Percentiles rank a stretch among this genome's conserved stretches.
These are phyloP conservation scores for Biscogniauxia mediterranea DNA, from an alignment of 2,329 filamentous ascomycete species.

Conservation along the genomic window DNA sequence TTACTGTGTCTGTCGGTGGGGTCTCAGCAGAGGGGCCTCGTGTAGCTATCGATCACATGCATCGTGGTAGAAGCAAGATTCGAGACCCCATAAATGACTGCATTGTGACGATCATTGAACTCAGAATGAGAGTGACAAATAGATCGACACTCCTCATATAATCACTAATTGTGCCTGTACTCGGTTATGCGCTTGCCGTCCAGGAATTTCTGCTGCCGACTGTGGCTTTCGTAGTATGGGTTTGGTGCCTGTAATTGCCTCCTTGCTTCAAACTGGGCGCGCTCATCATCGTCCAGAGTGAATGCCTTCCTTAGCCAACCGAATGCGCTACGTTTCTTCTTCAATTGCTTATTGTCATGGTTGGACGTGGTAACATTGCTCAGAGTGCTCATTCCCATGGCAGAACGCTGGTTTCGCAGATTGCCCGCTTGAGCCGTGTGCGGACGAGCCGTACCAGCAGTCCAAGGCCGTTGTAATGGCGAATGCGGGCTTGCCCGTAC, in stretches of 20 bases:
- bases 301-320: conserved; percentile 70
- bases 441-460: conserved; percentile 40
- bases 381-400: conserved; percentile 56
- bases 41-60: conserved; percentile 1
- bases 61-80: conserved; percentile 7
- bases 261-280: conserved; percentile 56
- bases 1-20: not conserved
- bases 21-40: not conserved
- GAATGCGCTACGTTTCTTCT: conserved; percentile 67
- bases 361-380: conserved; percentile 53
- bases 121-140: not conserved
- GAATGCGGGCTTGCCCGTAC: conserved; percentile 63
- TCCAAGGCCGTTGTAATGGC: conserved; percentile 58
- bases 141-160: not conserved
- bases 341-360: conserved; percentile 44
- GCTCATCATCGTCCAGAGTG: conserved; percentile 62
- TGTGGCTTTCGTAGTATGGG: conserved; percentile 49
- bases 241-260: conserved; percentile 45
- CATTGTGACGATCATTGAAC: not conserved
- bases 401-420: conserved; percentile 50
- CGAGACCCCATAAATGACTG: not conserved
- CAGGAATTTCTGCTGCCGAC: conserved; percentile 46
- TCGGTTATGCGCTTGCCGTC: conserved; percentile 49
- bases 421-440: conserved; percentile 38
- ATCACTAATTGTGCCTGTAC: conserved; percentile 11